Conservation (phyloP, 2,329 filamentous ascomycete species). For the Scedosporium boydii region DNA sequence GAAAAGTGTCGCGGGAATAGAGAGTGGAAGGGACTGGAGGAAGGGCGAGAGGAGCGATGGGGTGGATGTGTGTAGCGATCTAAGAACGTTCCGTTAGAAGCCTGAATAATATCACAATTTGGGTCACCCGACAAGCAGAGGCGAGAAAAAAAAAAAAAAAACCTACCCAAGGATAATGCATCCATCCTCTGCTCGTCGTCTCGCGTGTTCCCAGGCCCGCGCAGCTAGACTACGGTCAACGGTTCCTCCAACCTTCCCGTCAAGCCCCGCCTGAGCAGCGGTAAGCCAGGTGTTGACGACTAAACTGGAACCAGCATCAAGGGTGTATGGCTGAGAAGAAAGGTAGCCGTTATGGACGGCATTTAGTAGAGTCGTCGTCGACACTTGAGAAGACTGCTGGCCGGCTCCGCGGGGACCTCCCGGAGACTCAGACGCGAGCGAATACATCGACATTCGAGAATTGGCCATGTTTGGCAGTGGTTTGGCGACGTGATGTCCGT, state of each 20-base stretch:
- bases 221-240: slow-evolving; percentile 70
- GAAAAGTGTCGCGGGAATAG: slow-evolving; percentile 65
- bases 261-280: slow-evolving; percentile 57
- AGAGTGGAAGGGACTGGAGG: slow-evolving; percentile 68
- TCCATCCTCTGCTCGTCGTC: slow-evolving; percentile 87
- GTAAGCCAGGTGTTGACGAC: slow-evolving; percentile 96
- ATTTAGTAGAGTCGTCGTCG: slow-evolving; percentile 87
- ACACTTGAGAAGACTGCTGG: slow-evolving; percentile 69
- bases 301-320: slow-evolving; percentile 84
- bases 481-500: slow-evolving; percentile 5
- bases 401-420: slow-evolving; percentile 47
- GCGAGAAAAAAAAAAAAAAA: not conserved
- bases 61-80: slow-evolving; percentile 79
- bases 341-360: slow-evolving; percentile 83
- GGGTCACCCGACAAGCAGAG: too few species aligned
- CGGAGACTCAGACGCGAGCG: slow-evolving; percentile 54
- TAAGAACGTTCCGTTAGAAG: slow-evolving; percentile 25
- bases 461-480: slow-evolving; percentile 39
- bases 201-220: slow-evolving; percentile 92
- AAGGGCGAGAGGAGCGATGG: slow-evolving; percentile 80
- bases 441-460: slow-evolving; percentile 59
- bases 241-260: slow-evolving; percentile 64
- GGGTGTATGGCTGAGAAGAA: slow-evolving; percentile 68
- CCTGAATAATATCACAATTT: too few species aligned
- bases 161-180: slow-evolving; percentile 81